These are phyloP conservation scores for Colletotrichum sp. DNA, from an alignment of 2,329 filamentous ascomycete species.

Conservation along the genomic window DNA sequence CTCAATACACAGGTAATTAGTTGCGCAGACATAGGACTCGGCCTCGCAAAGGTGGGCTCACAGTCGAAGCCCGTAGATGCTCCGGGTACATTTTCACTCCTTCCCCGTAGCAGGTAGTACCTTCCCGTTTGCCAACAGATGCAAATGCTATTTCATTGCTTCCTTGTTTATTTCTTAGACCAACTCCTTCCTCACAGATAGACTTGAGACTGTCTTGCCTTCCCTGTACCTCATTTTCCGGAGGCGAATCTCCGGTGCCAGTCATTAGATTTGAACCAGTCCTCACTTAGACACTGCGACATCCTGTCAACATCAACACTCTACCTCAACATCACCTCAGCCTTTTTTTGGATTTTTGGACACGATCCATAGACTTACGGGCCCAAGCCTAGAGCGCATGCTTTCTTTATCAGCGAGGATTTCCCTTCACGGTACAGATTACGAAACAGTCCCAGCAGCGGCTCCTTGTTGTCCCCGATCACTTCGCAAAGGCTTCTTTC, in stretches of 20 bases:
- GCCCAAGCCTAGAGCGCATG: conserved; percentile 13
- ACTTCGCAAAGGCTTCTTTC: neutral
- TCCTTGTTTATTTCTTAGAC: neutral
- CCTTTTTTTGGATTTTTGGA: conserved; percentile 7
- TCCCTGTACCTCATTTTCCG: neutral
- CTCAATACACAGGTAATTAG: neutral
- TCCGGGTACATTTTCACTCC: neutral
- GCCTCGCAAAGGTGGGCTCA: neutral
- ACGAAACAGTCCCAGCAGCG: neutral
- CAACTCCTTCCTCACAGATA: neutral
- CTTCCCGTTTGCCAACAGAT: neutral
- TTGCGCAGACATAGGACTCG: neutral
- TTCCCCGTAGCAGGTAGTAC: neutral
- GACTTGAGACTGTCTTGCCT: neutral
- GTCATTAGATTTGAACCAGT: neutral
- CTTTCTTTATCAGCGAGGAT: conserved; percentile 16
- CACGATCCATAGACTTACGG: conserved; percentile 11
- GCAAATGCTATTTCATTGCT: neutral
- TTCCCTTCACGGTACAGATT: neutral
- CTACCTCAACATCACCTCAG: neutral
- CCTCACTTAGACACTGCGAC: neutral
- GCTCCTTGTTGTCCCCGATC: neutral
- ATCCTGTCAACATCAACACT: neutral
- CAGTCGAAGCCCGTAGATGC: neutral
- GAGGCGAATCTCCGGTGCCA: neutral